phyloP scores from a whole-genome alignment of 78 protist species.

The Planoprotostelium fungivorum region DNA sequence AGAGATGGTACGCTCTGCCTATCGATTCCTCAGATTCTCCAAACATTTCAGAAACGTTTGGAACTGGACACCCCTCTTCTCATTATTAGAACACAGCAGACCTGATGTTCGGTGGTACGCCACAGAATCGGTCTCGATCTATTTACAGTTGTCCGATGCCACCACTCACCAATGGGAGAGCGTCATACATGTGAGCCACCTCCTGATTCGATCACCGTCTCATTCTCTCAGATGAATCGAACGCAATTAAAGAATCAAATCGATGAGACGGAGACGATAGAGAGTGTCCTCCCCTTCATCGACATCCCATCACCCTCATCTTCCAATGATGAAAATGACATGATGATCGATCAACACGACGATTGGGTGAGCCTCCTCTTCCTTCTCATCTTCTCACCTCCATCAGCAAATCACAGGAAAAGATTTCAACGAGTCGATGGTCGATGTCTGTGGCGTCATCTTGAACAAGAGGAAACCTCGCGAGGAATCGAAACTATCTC shows the following conservation, averaged over 20 bases:
- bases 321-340: neutral
- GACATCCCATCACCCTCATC: neutral
- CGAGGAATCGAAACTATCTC: neutral
- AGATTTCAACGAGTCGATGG: slow-evolving; percentile 18
- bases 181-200: neutral
- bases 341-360: neutral
- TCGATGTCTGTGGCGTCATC: slow-evolving; percentile 50
- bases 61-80: slow-evolving; percentile 52
- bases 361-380: neutral
- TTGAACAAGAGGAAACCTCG: slow-evolving; percentile 2
- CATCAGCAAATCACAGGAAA: slow-evolving; percentile 7
- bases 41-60: slow-evolving; percentile 24
- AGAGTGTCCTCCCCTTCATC: neutral
- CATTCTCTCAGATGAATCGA: slow-evolving; percentile 10
- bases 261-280: neutral
- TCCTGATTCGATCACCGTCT: slow-evolving; percentile 17
- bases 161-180: neutral
- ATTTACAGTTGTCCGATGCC: slow-evolving; percentile 18
- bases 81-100: slow-evolving; percentile 26
- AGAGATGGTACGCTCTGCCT: slow-evolving; percentile 25
- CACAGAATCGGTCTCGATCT: slow-evolving; percentile 24
- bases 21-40: slow-evolving; percentile 28
- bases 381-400: neutral
- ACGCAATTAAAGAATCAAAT: neutral
- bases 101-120: slow-evolving; percentile 34